These are phyloP conservation scores for Arxiozyma slooffiae DNA, from an alignment of 1,139 yeast species.

Conservation along the genomic window DNA sequence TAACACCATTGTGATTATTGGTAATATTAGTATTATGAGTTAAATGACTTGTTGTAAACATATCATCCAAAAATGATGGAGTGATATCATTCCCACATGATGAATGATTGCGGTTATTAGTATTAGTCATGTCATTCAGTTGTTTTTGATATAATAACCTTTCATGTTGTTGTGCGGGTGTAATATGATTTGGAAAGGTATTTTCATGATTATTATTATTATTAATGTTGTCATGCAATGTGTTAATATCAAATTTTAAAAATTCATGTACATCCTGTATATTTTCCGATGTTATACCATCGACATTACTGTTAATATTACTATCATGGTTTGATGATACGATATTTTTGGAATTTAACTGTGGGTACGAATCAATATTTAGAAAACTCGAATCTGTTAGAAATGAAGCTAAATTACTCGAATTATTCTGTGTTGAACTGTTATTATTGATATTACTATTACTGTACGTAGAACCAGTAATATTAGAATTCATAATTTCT, in stretches of 20 bases:
- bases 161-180: conserved; percentile 25
- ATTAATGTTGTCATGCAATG: neutral
- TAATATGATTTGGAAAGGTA: conserved; percentile 9
- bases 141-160: conserved; percentile 13
- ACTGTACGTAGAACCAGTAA: neutral
- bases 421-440: neutral
- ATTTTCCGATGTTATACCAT: neutral
- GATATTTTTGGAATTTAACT: neutral
- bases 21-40: neutral
- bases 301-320: neutral
- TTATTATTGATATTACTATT: neutral
- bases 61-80: conserved; percentile 16
- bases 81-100: neutral
- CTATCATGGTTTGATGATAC: neutral
- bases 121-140: neutral
- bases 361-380: conserved; percentile 1
- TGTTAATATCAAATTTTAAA: conserved; percentile 3
- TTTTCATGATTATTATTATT: conserved; percentile 1
- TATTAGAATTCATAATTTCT: conserved; percentile 10
- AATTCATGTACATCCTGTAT: conserved; percentile 4
- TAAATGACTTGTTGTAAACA: conserved; percentile 8
- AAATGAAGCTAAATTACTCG: neutral
- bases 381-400: conserved; percentile 2
- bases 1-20: neutral
- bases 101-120: neutral